Evolutionary conservation across 306 rosid species (phyloP), one percentile per base, ranked within the genome.

Genomic region (Quercus gilva): DNA sequence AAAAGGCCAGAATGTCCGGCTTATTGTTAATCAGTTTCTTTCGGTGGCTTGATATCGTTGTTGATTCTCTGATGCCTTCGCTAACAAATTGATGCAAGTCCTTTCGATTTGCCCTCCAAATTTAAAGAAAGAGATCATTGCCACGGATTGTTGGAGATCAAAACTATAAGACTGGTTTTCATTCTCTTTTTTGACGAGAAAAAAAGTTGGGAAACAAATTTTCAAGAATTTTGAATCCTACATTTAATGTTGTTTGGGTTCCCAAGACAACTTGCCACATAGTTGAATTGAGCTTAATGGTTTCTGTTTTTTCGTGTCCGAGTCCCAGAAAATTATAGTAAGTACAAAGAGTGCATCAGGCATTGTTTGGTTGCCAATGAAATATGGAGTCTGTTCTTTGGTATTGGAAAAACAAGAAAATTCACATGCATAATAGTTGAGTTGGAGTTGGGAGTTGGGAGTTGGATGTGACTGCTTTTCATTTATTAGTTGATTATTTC

Each of bases 11-110:
- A n/a, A n/a, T n/a, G n/a, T n/a, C n/a, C n/a, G n/a, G n/a, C n/a
- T n/a, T n/a, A 80, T 84, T 15, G 21, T 84, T 35, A 81, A 81
- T 29, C 80, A 81, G 41, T 80, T 84, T 76, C 82, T 80, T 84
- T 76, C 82, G 85, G 82, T 84, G 80, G 85, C 85, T 84, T 21
- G 85, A 84, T 77, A 77, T 84, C 26, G 6, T 81, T 6, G 82
- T 84, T 17, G 87, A 84, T 73, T 73, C 80, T 6, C 8, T 8
- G 6, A 59, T 81, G 79, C 74, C 21, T 80, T 81, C 58, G 73
- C 83, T 0, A 82, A 84, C 35, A 80, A 80, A 31, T 51, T 84
- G 79, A 81, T 84, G 87, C 83, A 80, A 63, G 77, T 84, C 7
- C 85, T 81, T 12, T 84, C 87, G n/a, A 74, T 80, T 77, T 76